Evolutionary conservation across 192 early-diverging fungal species (phyloP).

Genomic region (Piromyces sp.): DNA sequence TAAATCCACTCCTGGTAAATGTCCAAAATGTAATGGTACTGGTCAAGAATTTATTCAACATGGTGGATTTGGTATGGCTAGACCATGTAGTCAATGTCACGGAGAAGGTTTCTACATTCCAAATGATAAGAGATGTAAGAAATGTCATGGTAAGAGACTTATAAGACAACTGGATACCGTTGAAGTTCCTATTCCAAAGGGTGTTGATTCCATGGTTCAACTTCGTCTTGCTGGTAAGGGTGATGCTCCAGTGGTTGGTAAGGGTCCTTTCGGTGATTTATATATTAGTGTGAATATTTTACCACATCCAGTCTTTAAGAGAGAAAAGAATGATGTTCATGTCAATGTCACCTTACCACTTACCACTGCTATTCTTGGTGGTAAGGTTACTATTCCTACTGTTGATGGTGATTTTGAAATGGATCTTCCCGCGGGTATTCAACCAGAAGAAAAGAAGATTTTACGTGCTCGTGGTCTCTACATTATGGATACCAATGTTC

Average conservation of each 20-base stretch:
- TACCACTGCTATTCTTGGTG: conserved; percentile 73
- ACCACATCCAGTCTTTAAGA: conserved; percentile 47
- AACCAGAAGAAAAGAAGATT: conserved; percentile 70
- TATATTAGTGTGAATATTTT: conserved; percentile 50
- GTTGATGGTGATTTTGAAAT: conserved; percentile 93
- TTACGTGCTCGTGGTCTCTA: conserved; percentile 63
- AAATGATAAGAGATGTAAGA: conserved; percentile 43
- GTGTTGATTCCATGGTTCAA: conserved; percentile 66
- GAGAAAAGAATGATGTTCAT: conserved; percentile 67
- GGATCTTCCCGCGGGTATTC: conserved; percentile 63
- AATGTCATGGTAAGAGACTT: conserved; percentile 66
- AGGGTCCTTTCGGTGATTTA: conserved; percentile 65
- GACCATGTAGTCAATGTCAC: conserved; percentile 64
- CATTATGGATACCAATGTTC: conserved; percentile 22
- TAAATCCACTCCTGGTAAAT: conserved; percentile 51
- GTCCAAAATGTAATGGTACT: conserved; percentile 59
- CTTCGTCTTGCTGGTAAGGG: conserved; percentile 65
- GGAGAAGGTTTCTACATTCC: conserved; percentile 61
- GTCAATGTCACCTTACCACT: conserved; percentile 61
- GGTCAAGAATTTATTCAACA: conserved; percentile 66
- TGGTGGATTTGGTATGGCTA: conserved; percentile 81
- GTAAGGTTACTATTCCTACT: conserved; percentile 68
- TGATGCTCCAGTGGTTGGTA: conserved; percentile 54
- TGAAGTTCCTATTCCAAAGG: conserved; percentile 58
- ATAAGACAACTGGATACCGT: conserved; percentile 56